Conservation (phyloP, 305 asterid genomes). For the Euphrasia arctica region DNA sequence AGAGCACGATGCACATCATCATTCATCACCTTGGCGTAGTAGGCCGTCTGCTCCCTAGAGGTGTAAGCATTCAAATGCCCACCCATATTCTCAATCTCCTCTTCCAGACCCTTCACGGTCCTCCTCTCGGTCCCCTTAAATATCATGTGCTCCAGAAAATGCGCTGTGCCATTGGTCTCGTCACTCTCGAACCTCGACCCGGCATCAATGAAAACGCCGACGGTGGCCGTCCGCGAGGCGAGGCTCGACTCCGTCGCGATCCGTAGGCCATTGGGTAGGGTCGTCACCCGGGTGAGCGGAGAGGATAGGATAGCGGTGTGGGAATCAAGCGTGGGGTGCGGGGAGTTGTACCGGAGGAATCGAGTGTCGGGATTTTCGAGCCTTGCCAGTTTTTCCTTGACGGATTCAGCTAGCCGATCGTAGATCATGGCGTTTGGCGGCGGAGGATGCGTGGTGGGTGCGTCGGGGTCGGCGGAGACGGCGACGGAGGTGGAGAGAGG, state of each 20-base stretch:
- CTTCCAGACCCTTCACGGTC: conserved; percentile 58
- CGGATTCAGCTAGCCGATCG: conserved; percentile 66
- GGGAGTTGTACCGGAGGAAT: conserved; percentile 61
- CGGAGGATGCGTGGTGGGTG: conserved; percentile 50
- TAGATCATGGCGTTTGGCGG: conserved; percentile 69
- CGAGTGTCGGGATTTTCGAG: conserved; percentile 64
- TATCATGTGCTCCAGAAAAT: conserved; percentile 87
- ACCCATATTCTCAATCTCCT: conserved; percentile 92
- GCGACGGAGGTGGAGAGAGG: conserved; percentile 48
- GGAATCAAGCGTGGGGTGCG: conserved; percentile 50
- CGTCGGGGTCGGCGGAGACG: conserved; percentile 21
- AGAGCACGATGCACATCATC: conserved; percentile 55
- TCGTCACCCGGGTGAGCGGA: conserved; percentile 67
- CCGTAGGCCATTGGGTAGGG: conserved; percentile 75
- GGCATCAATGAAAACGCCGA: conserved; percentile 81
- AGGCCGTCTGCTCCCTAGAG: conserved; percentile 80
- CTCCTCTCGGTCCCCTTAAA: conserved; percentile 78
- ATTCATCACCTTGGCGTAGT: conserved; percentile 68
- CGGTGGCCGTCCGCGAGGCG: conserved; percentile 62
- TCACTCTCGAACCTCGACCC: conserved; percentile 84
- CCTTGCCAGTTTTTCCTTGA: conserved; percentile 46
- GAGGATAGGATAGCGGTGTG: conserved; percentile 61
- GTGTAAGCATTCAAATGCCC: conserved; percentile 91
- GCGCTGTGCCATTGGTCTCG: conserved; percentile 75
- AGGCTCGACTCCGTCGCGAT: conserved; percentile 79